Percentiles rank a stretch among this genome's conserved stretches.
Evolutionary conservation across 2,329 filamentous ascomycete species (phyloP).

Genomic region (Aspergillus amoenus): DNA sequence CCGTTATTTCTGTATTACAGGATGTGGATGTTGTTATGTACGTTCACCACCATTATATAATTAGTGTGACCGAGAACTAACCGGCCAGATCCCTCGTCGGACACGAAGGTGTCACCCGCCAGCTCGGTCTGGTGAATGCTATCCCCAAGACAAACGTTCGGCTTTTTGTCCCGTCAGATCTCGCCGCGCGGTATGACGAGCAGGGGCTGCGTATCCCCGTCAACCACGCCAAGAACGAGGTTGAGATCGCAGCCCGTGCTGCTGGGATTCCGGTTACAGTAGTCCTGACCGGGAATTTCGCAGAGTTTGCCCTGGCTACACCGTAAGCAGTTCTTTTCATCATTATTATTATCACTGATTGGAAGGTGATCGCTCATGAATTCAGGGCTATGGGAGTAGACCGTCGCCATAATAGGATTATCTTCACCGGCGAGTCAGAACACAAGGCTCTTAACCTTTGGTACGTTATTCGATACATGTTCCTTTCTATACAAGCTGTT

Average conservation of each 20-base stretch:
- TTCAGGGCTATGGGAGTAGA: slow-evolving; percentile 16
- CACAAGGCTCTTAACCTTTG: slow-evolving; percentile 14
- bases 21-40: slow-evolving; percentile 23
- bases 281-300: slow-evolving; percentile 16
- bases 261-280: slow-evolving; percentile 19
- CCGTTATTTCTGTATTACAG: slow-evolving; percentile 8
- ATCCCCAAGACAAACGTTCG: slow-evolving; percentile 19
- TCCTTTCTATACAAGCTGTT: no score
- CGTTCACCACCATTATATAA: not conserved
- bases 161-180: slow-evolving; percentile 20
- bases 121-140: slow-evolving; percentile 17
- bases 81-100: slow-evolving; percentile 20
- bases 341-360: no score
- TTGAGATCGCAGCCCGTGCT: slow-evolving; percentile 13
- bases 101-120: slow-evolving; percentile 10
- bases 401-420: slow-evolving; percentile 10
- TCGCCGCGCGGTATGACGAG: slow-evolving; percentile 13
- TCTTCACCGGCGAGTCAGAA: slow-evolving; percentile 13
- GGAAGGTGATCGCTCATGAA: no score
- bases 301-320: slow-evolving; percentile 17
- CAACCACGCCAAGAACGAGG: slow-evolving; percentile 11
- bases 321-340: no score
- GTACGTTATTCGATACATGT: slow-evolving; percentile 1
- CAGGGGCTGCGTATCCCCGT: slow-evolving; percentile 12
- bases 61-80: not conserved